Evolutionary conservation across 257 asterid genomes (phyloP).

Genomic region (Penstemon barbatus): DNA sequence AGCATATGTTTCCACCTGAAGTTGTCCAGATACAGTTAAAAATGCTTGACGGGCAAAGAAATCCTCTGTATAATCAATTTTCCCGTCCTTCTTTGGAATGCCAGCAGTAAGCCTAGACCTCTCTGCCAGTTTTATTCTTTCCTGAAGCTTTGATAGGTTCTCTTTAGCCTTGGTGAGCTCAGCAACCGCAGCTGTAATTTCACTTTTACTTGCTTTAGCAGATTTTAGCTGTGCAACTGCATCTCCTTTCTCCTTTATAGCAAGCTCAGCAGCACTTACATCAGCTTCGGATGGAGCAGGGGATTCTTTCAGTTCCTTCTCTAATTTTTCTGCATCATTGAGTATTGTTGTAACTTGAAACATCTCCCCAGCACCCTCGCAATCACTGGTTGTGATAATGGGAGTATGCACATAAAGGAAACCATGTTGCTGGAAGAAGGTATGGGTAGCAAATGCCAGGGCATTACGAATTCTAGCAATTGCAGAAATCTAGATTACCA

Average conservation of each 20-base stretch:
- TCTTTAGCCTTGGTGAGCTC: constrained; percentile 80
- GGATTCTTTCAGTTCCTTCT: constrained; percentile 71
- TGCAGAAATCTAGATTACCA: constrained; percentile 65
- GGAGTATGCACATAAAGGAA: constrained; percentile 95
- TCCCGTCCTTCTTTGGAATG: constrained; percentile 77
- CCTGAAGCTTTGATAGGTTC: constrained; percentile 53
- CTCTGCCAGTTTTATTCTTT: constrained; percentile 59
- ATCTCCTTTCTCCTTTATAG: constrained; percentile 74
- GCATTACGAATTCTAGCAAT: constrained; percentile 87
- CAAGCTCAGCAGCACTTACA: constrained; percentile 58
- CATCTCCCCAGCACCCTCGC: constrained; percentile 99
- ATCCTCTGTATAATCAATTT: constrained; percentile 78
- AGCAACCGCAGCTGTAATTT: constrained; percentile 61
- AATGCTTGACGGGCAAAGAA: constrained; percentile 91
- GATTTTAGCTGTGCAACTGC: constrained; percentile 68
- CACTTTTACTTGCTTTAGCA: constrained; percentile 61
- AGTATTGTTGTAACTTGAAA: constrained; percentile 87
- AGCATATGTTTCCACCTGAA: constrained; percentile 93
- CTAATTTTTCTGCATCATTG: constrained; percentile 69
- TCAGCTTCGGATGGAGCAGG: constrained; percentile 74
- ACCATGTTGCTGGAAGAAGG: constrained; percentile 85
- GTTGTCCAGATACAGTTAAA: constrained; percentile 95
- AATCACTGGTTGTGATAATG: constrained; percentile 89
- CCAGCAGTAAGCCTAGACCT: constrained; percentile 62
- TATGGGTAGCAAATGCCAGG: constrained; percentile 89